Conservation (phyloP, 441 rosid species). For the Raphanus hybrid region DNA sequence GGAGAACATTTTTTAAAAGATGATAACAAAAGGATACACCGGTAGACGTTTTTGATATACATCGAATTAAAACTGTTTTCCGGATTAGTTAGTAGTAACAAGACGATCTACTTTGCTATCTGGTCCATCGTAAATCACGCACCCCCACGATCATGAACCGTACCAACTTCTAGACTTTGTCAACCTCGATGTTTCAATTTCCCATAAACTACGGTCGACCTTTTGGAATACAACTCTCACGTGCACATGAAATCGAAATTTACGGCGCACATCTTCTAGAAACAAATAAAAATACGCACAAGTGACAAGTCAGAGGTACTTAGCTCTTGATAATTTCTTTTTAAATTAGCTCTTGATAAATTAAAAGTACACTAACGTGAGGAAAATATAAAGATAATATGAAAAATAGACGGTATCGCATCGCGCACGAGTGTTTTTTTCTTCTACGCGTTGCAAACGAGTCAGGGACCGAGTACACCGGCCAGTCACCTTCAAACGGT, state of each 20-base stretch:
- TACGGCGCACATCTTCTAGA: constrained; percentile 38
- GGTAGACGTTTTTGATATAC: constrained; percentile 16
- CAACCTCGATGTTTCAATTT: constrained; percentile 1
- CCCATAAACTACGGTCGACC: constrained; percentile 34
- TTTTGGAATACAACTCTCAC: constrained; percentile 43
- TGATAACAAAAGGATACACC: background rate
- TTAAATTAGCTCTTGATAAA: background rate
- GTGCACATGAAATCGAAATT: constrained; percentile 38
- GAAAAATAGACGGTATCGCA: background rate
- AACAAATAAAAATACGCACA: constrained; percentile 7
- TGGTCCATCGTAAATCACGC: constrained; percentile 14
- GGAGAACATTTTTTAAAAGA: background rate
- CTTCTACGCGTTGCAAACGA: constrained; percentile 24
- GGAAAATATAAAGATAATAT: background rate
- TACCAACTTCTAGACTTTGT: constrained; percentile 26
- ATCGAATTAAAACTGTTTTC: constrained; percentile 5
- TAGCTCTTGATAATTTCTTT: background rate
- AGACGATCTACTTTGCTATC: constrained; percentile 37
- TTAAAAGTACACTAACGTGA: background rate
- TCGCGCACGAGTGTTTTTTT: background rate
- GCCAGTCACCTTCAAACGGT: constrained; percentile 32
- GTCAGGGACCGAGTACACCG: constrained; percentile 34
- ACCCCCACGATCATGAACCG: constrained; percentile 41
- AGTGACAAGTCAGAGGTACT: background rate
- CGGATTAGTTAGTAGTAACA: constrained; percentile 6